phyloP scores from a whole-genome alignment of 257 asterid genomes.

The Penstemon newberryi region DNA sequence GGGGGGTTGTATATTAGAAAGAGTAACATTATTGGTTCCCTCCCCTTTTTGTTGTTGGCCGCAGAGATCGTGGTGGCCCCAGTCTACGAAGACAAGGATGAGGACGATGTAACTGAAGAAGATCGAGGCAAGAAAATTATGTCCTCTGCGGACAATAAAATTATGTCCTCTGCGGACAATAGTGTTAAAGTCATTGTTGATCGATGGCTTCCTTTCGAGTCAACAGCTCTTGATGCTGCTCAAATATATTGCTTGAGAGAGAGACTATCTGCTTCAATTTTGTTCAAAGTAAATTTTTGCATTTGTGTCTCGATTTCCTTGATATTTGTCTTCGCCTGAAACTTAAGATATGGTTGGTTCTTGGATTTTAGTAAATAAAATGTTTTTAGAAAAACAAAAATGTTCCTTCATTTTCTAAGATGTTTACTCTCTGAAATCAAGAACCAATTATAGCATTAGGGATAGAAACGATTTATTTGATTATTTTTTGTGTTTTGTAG shows the following conservation, averaged over 20 bases:
- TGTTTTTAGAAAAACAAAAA: too few species aligned
- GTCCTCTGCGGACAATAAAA: constrained; percentile 70
- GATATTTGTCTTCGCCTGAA: too few species aligned
- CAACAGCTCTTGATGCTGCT: constrained; percentile 82
- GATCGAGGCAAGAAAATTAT: constrained; percentile 45
- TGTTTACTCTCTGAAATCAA: too few species aligned
- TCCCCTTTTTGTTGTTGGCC: constrained; percentile 73
- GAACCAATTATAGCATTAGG: too few species aligned
- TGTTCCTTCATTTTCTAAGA: too few species aligned
- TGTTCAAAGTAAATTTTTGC: constrained; percentile 52
- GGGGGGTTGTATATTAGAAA: constrained; percentile 65
- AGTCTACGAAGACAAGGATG: constrained; percentile 37
- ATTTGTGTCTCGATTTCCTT: too few species aligned
- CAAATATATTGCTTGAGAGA: constrained; percentile 88
- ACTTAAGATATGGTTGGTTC: too few species aligned
- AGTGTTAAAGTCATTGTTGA: constrained; percentile 67
- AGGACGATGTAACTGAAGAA: constrained; percentile 44
- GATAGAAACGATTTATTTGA: too few species aligned
- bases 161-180: constrained; percentile 79
- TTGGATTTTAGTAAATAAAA: too few species aligned
- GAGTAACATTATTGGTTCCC: constrained; percentile 68
- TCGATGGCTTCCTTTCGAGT: constrained; percentile 77
- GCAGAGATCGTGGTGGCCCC: constrained; percentile 73
- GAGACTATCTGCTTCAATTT: constrained; percentile 73
- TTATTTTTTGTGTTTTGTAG: constrained; percentile 32